A percentile compares a stretch with the other conserved stretches of the same genome.
Conservation (phyloP, 225 moss, liverwort and hornwort species). For the Pseudoscleropodium purum region DNA sequence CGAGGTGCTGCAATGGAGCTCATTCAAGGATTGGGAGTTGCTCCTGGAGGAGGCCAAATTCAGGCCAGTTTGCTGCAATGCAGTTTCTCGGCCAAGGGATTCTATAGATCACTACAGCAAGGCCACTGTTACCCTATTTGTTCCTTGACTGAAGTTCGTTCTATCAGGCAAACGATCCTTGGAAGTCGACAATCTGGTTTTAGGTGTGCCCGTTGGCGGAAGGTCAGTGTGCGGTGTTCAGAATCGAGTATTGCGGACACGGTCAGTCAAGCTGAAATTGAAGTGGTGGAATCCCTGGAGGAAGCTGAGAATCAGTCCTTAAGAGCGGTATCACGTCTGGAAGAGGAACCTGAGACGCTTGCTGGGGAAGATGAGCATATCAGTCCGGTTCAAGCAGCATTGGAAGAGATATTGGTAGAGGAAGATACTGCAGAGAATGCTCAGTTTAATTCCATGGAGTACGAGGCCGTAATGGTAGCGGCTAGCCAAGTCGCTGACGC, state of each 20-base stretch:
- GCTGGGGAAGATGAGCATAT: neutral
- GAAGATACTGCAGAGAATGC: slow-evolving; percentile 9
- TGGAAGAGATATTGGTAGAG: slow-evolving; percentile 15
- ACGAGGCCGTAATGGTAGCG: slow-evolving; percentile 23
- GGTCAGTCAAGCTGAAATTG: slow-evolving; percentile 5
- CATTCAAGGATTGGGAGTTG: slow-evolving; percentile 11
- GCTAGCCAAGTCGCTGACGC: slow-evolving; percentile 30
- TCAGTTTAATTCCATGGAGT: slow-evolving; percentile 16
- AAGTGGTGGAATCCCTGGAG: slow-evolving; percentile 30
- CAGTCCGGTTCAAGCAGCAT: slow-evolving; percentile 12
- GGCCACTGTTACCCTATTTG: neutral
- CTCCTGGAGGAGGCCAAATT: slow-evolving; percentile 4
- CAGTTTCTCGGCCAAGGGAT: neutral
- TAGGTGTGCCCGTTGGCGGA: neutral
- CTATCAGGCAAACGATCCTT: neutral
- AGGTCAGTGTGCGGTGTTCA: slow-evolving; percentile 8
- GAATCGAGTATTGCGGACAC: slow-evolving; percentile 23
- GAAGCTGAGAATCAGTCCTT: slow-evolving; percentile 21
- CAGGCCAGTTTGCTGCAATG: slow-evolving; percentile 8
- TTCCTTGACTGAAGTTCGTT: neutral
- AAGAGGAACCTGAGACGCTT: neutral
- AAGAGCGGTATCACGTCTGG: slow-evolving; percentile 1
- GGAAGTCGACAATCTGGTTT: neutral
- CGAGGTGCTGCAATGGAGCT: slow-evolving; percentile 13
- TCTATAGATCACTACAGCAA: neutral